Evolutionary conservation across 306 rosid species (phyloP).

Genomic region (Vicia faba): DNA sequence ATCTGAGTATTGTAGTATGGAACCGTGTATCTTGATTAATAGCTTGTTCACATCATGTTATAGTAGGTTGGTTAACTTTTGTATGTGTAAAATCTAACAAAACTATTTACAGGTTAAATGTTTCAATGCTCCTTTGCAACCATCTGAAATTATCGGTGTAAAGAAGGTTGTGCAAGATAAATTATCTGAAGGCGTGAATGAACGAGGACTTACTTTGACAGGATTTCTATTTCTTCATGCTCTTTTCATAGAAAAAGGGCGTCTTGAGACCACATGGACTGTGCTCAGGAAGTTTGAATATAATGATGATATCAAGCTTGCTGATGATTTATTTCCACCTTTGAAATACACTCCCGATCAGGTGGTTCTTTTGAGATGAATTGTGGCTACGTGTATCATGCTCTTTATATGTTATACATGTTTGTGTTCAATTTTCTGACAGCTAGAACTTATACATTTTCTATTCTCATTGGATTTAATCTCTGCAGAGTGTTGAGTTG

Average conservation of each 20-base stretch:
- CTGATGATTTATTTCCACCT: no score
- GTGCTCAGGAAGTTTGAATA: no score
- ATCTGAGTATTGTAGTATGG: slow-evolving; percentile 10
- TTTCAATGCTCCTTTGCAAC: slow-evolving; percentile 96
- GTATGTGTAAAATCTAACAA: slow-evolving; percentile 31
- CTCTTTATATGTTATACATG: no score
- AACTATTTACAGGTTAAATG: slow-evolving; percentile 79
- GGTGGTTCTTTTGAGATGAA: no score
- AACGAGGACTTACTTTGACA: slow-evolving; percentile 92
- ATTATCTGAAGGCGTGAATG: slow-evolving; percentile 94
- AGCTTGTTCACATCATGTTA: slow-evolving; percentile 26
- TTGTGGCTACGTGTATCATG: no score
- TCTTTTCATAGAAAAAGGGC: slow-evolving; percentile 92
- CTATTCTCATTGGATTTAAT: no score
- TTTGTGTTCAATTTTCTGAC: no score
- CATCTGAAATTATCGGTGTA: slow-evolving; percentile 88
- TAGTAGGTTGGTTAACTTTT: background rate
- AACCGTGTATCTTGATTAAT: slow-evolving; percentile 26
- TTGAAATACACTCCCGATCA: no score
- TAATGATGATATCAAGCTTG: no score
- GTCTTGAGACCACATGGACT: slow-evolving; percentile 97
- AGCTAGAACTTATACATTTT: no score
- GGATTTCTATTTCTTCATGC: slow-evolving; percentile 98
- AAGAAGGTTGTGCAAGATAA: slow-evolving; percentile 94
- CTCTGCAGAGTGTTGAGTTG: no score